These are phyloP conservation scores for Claviceps sorghi DNA, from an alignment of 2,329 filamentous ascomycete species.

Conservation along the genomic window DNA sequence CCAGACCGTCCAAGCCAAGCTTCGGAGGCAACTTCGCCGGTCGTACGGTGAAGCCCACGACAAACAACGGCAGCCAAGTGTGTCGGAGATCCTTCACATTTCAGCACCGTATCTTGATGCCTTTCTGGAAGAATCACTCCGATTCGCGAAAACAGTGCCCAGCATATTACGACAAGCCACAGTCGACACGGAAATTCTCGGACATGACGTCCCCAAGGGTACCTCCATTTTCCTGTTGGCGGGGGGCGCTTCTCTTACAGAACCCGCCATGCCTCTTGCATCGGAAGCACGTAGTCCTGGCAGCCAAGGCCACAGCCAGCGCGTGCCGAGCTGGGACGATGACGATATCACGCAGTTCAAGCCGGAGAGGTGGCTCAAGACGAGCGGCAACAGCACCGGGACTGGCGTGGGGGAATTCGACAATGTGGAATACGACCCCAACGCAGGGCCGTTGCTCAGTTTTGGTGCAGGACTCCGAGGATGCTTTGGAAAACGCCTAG, in stretches of 20 bases:
- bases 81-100: conserved; percentile 13
- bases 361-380: conserved; percentile 23
- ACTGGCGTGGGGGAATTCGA: not conserved
- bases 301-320: conserved; percentile 7
- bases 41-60: conserved; percentile 9
- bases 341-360: conserved; percentile 14
- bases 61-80: conserved; percentile 11
- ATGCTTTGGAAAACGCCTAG: conserved; percentile 16
- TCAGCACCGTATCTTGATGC: conserved; percentile 22
- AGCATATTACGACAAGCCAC: conserved; percentile 15
- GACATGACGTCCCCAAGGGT: conserved; percentile 18
- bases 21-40: conserved; percentile 9
- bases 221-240: conserved; percentile 16
- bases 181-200: conserved; percentile 19
- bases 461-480: conserved; percentile 13
- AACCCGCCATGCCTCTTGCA: not conserved
- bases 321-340: conserved; percentile 15
- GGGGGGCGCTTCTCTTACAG: conserved; percentile 12
- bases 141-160: conserved; percentile 13
- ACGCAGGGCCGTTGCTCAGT: conserved; percentile 5
- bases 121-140: conserved; percentile 22
- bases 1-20: conserved; percentile 4
- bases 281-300: conserved; percentile 8
- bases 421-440: not conserved
- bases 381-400: conserved; percentile 2